These are phyloP conservation scores for Carallia pectinifolia DNA, from an alignment of 345 rosid genomes.

Conservation along the genomic window DNA sequence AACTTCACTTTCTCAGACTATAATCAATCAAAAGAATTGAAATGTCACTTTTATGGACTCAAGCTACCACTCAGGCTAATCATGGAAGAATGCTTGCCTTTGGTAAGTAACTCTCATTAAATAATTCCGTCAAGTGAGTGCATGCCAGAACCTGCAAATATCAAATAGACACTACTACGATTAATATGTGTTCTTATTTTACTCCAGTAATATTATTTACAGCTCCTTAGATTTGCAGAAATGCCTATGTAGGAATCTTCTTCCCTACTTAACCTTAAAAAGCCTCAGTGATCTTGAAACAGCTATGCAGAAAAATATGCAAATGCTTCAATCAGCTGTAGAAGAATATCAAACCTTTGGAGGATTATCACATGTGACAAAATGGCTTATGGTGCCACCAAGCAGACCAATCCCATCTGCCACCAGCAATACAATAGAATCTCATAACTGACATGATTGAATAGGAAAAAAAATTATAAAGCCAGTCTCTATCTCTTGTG, in stretches of 20 bases:
- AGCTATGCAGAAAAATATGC: background rate
- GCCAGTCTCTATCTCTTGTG: background rate
- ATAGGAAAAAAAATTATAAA: slow-evolving; percentile 1
- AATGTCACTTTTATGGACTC: background rate
- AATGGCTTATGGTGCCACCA: slow-evolving; percentile 85
- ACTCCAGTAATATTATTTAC: background rate
- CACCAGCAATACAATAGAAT: slow-evolving; percentile 2
- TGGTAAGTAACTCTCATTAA: slow-evolving; percentile 64
- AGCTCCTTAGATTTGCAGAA: background rate
- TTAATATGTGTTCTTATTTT: background rate
- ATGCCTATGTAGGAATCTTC: background rate
- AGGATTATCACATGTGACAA: slow-evolving; percentile 56
- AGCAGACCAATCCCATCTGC: slow-evolving; percentile 97
- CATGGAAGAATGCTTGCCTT: slow-evolving; percentile 43
- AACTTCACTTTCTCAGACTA: slow-evolving; percentile 79
- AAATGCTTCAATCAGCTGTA: background rate
- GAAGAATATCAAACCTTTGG: slow-evolving; percentile 68
- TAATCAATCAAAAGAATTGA: slow-evolving; percentile 14
- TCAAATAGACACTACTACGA: background rate
- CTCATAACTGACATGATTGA: slow-evolving; percentile 9
- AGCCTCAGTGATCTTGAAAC: too few relatives aligned
- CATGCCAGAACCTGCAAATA: slow-evolving; percentile 69
- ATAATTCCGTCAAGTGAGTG: slow-evolving; percentile 87
- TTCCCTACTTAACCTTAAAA: slow-evolving; percentile 2
- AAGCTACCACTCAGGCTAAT: background rate